A percentile compares a stretch with the other conserved stretches of the same genome.
phyloP scores from a whole-genome alignment of 129 eudicot genomes.

The Pittosporum tobira region DNA sequence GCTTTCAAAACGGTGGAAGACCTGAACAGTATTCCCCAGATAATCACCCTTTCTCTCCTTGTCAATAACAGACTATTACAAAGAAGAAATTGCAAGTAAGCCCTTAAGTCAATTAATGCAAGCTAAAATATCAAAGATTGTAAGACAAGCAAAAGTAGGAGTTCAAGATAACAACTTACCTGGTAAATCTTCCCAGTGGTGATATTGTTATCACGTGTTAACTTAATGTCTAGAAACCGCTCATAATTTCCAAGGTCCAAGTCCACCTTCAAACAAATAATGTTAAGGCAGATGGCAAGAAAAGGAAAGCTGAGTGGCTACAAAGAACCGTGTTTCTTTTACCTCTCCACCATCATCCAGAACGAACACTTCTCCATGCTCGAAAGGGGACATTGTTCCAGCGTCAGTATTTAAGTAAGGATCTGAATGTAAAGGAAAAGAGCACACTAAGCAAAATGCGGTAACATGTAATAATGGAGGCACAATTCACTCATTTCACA shows the following conservation, averaged over 20 bases:
- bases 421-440: constrained; percentile 43
- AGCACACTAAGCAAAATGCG: constrained; percentile 6
- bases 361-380: constrained; percentile 95
- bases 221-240: constrained; percentile 71
- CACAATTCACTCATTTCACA: neutral
- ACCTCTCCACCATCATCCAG: constrained; percentile 99
- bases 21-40: constrained; percentile 90
- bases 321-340: constrained; percentile 10
- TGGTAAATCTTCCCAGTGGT: constrained; percentile 95
- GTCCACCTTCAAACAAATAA: constrained; percentile 60
- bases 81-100: constrained; percentile 10
- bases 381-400: constrained; percentile 99
- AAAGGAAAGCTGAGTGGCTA: neutral
- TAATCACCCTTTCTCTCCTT: constrained; percentile 95
- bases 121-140: neutral
- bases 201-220: constrained; percentile 85
- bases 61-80: constrained; percentile 61
- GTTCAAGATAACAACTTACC: constrained; percentile 22
- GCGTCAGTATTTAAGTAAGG: constrained; percentile 98
- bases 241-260: constrained; percentile 98
- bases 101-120: neutral
- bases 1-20: neutral
- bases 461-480: neutral
- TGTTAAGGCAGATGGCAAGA: neutral
- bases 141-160: constrained; percentile 1